A percentile compares a stretch with the other conserved stretches of the same genome.
Evolutionary conservation across 176 grass and related monocot species (phyloP).

Genomic region (Elymus sibiricus): DNA sequence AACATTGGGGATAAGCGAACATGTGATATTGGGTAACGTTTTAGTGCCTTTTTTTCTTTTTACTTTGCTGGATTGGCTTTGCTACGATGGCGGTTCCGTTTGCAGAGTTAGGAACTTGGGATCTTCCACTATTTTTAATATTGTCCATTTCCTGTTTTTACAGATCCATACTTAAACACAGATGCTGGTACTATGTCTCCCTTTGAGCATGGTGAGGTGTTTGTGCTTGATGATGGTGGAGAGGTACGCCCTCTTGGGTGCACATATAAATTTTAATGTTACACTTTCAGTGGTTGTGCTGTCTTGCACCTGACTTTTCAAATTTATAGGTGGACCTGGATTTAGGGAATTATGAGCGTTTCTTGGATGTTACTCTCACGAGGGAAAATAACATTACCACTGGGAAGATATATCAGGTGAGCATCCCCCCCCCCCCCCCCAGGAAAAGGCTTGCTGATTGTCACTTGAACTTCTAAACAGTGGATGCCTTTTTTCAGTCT

Average conservation of each 20-base stretch:
- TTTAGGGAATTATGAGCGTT: constrained; percentile 94
- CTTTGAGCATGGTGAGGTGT: constrained; percentile 96
- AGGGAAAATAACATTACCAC: constrained; percentile 95
- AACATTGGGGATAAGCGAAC: not conserved
- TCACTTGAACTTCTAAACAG: constrained; percentile 13
- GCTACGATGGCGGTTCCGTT: not conserved
- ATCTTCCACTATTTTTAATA: not conserved
- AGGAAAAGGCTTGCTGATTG: constrained; percentile 5
- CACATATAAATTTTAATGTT: not conserved
- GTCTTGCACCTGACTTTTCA: constrained; percentile 16
- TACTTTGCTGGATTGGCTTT: not conserved
- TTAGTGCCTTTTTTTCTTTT: not conserved
- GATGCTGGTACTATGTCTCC: constrained; percentile 99
- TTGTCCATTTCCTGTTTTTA: constrained; percentile 8
- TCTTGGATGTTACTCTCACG: constrained; percentile 87
- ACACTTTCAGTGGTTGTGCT: not conserved
- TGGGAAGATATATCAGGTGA: constrained; percentile 97
- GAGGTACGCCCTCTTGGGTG: constrained; percentile 45
- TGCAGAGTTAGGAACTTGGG: not conserved
- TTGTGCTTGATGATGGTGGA: constrained; percentile 97
- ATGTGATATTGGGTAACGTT: not conserved
- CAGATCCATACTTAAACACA: constrained; percentile 95
- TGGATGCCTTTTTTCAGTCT: constrained; percentile 46
- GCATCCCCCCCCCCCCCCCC: not conserved
- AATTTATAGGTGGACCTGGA: constrained; percentile 83